Conservation (phyloP, 768 basidiomycete species). For the Rhodocollybia butyracea region DNA sequence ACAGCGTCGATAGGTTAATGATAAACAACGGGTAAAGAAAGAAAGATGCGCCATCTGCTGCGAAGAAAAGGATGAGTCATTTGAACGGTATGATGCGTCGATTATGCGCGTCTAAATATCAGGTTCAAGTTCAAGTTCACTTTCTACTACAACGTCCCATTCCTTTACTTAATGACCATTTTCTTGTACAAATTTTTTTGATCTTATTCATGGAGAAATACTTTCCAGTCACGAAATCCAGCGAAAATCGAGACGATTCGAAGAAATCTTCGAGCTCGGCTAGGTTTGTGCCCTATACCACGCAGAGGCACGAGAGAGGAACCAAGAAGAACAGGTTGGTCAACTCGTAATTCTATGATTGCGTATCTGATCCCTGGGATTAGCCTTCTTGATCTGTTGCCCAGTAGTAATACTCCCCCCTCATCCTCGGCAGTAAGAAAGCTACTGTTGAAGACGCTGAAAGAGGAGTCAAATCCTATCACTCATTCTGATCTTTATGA, state of each 20-base stretch:
- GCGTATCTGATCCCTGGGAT: background rate
- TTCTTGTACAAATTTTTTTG: constrained; percentile 1
- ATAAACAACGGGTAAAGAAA: constrained; percentile 3
- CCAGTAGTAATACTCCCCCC: background rate
- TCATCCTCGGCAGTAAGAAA: constrained; percentile 49
- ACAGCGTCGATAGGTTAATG: background rate
- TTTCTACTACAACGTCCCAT: background rate
- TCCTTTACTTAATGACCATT: background rate
- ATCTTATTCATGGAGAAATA: constrained; percentile 10
- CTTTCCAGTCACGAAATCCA: constrained; percentile 1
- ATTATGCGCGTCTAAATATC: background rate
- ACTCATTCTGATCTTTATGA: constrained; percentile 66
- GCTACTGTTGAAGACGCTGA: constrained; percentile 58
- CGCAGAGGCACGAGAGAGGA: background rate
- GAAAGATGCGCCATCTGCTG: constrained; percentile 5
- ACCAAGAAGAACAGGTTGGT: constrained; percentile 1
- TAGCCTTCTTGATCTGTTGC: constrained; percentile 5
- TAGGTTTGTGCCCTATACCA: constrained; percentile 6
- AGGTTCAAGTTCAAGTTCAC: background rate
- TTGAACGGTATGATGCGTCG: background rate
- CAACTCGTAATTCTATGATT: background rate
- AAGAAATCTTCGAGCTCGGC: background rate
- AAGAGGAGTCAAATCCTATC: constrained; percentile 70
- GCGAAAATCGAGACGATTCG: background rate
- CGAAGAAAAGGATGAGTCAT: constrained; percentile 1